These are phyloP conservation scores for Russula dissimulans DNA, from an alignment of 768 basidiomycete genomes.

Conservation along the genomic window DNA sequence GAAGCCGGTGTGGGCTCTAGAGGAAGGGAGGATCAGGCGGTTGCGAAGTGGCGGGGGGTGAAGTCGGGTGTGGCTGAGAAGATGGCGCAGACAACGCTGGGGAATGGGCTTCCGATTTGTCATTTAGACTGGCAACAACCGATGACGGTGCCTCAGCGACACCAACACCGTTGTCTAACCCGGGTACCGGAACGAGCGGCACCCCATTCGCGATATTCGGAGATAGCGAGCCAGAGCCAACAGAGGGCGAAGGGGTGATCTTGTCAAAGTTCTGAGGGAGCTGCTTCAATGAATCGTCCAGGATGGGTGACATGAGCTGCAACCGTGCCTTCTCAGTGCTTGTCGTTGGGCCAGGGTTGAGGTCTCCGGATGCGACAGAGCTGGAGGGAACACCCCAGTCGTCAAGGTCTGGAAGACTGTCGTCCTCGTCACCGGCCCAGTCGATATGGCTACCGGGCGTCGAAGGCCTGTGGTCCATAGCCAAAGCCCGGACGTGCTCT, in stretches of 20 bases:
- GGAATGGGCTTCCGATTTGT: not conserved
- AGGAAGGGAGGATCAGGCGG: not conserved
- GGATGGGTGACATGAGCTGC: conserved; percentile 19
- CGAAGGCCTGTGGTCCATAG: conserved; percentile 57
- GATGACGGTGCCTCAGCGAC: not conserved
- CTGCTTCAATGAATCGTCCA: conserved; percentile 20
- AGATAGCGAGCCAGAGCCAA: not conserved
- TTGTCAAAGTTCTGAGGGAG: conserved; percentile 18
- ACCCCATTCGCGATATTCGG: not conserved
- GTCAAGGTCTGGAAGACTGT: conserved; percentile 69
- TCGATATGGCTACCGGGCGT: conserved; percentile 77
- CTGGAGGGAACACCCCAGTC: conserved; percentile 69
- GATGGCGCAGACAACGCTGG: not conserved
- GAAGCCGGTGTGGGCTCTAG: not conserved
- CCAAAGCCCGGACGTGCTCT: conserved; percentile 63
- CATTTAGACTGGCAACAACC: not conserved
- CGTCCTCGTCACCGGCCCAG: conserved; percentile 78
- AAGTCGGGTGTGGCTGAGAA: not conserved
- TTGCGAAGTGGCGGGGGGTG: not conserved
- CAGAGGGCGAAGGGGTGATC: conserved; percentile 3
- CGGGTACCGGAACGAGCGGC: not conserved
- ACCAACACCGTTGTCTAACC: not conserved
- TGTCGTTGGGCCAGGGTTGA: conserved; percentile 12
- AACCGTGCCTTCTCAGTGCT: conserved; percentile 28
- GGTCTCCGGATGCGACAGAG: conserved; percentile 18